A percentile compares a stretch with the other conserved stretches of the same genome.
These are phyloP conservation scores for Pyrus communis DNA, from an alignment of 306 rosid species.

Conservation along the genomic window DNA sequence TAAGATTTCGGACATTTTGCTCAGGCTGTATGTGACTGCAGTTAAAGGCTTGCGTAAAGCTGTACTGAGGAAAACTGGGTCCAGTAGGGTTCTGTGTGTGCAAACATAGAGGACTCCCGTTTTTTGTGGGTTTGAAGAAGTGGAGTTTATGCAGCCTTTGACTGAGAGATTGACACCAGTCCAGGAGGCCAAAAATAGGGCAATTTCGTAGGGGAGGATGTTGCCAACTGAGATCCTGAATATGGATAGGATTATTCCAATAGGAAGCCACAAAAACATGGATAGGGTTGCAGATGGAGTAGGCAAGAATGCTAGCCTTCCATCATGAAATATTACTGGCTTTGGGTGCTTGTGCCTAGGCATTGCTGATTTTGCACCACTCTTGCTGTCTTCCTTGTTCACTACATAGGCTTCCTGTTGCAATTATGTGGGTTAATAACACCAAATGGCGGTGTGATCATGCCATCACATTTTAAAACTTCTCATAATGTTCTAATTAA, in stretches of 20 bases:
- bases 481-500: too few relatives aligned
- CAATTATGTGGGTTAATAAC: neutral
- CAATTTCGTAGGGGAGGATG: slow-evolving; percentile 47
- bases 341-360: slow-evolving; percentile 64
- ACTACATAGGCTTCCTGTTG: slow-evolving; percentile 68
- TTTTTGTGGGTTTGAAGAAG: slow-evolving; percentile 12
- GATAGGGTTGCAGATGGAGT: slow-evolving; percentile 63
- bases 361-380: slow-evolving; percentile 16
- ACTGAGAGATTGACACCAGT: slow-evolving; percentile 40
- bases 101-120: slow-evolving; percentile 66
- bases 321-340: slow-evolving; percentile 82
- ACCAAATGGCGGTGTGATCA: neutral
- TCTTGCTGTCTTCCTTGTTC: slow-evolving; percentile 43
- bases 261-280: slow-evolving; percentile 78
- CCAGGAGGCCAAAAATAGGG: slow-evolving; percentile 23
- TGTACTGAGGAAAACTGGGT: slow-evolving; percentile 63
- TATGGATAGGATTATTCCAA: slow-evolving; percentile 54
- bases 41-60: slow-evolving; percentile 45
- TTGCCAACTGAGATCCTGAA: slow-evolving; percentile 56
- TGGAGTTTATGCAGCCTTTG: slow-evolving; percentile 12
- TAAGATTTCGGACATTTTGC: slow-evolving; percentile 56
- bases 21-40: slow-evolving; percentile 70
- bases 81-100: slow-evolving; percentile 64
- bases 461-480: too few relatives aligned
- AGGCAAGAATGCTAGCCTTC: slow-evolving; percentile 83